phyloP scores from a whole-genome alignment of 345 rosid genomes.

The Moringa oleifera region DNA sequence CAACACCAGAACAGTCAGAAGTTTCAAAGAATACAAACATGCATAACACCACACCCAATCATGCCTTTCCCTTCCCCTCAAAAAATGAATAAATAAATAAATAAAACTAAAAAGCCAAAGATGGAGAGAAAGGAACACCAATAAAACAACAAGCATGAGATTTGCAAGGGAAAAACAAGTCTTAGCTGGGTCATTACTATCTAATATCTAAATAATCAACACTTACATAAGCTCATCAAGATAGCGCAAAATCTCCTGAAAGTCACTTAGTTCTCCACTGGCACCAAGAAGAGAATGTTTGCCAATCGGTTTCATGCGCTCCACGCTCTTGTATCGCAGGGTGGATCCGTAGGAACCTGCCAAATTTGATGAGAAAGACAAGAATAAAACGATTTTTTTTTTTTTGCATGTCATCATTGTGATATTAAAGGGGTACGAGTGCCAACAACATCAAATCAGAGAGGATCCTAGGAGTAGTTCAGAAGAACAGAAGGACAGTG shows the following conservation, averaged over 20 bases:
- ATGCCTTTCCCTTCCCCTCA: too few relatives aligned
- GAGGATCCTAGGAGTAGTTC: neutral
- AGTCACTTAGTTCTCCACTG: constrained; percentile 95
- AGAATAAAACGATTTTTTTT: neutral
- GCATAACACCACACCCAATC: too few relatives aligned
- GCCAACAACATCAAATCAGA: too few relatives aligned
- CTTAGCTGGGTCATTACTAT: neutral
- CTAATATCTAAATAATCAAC: neutral
- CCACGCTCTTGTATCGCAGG: constrained; percentile 83
- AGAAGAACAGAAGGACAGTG: neutral
- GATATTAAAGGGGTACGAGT: neutral
- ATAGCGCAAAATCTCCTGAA: constrained; percentile 81
- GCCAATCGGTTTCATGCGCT: constrained; percentile 79
- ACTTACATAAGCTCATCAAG: constrained; percentile 93
- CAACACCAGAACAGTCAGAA: constrained; percentile 8
- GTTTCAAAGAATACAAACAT: neutral
- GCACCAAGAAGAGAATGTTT: constrained; percentile 97
- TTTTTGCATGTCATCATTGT: neutral
- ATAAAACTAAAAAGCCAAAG: neutral
- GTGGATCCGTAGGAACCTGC: constrained; percentile 97
- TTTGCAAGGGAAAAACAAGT: too few relatives aligned
- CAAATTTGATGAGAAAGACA: constrained; percentile 1
- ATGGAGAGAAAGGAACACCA: too few relatives aligned
- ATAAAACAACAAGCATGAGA: too few relatives aligned
- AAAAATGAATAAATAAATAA: neutral